Evolutionary conservation across 73 alveolate species (phyloP).

Genomic region (Tetrahymena thermophila): DNA sequence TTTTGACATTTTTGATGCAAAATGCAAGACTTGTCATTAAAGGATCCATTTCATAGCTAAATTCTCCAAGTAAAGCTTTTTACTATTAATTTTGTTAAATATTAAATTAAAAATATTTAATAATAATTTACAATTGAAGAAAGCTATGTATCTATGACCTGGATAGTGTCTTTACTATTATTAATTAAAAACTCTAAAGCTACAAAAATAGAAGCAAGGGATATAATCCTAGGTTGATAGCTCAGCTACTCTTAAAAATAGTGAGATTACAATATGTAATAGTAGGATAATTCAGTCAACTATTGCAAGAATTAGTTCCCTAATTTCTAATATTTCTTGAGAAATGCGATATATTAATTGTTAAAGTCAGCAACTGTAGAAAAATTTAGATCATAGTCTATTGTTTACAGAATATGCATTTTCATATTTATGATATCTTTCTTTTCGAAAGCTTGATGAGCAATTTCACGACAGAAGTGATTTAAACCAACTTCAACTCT

Average conservation of each 20-base stretch:
- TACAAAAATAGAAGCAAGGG: not conserved
- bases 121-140: not conserved
- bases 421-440: not conserved
- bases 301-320: not conserved
- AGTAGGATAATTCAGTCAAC: not conserved
- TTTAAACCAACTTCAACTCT: not conserved
- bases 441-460: not conserved
- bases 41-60: not conserved
- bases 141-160: not conserved
- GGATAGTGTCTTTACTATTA: not conserved
- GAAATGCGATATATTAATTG: not conserved
- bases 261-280: not conserved
- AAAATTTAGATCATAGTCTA: not conserved
- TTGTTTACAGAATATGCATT: not conserved
- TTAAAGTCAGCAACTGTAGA: not conserved
- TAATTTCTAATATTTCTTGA: not conserved
- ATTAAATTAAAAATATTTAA: not conserved
- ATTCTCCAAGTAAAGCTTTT: not conserved
- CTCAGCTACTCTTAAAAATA: not conserved
- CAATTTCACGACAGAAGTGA: not conserved
- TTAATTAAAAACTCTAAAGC: not conserved
- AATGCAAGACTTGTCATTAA: not conserved
- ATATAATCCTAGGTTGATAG: not conserved
- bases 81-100: not conserved
- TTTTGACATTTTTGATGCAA: not conserved